Base-by-base conservation (phyloP, 805 yeast genomes). In the Pichia californica region DNA sequence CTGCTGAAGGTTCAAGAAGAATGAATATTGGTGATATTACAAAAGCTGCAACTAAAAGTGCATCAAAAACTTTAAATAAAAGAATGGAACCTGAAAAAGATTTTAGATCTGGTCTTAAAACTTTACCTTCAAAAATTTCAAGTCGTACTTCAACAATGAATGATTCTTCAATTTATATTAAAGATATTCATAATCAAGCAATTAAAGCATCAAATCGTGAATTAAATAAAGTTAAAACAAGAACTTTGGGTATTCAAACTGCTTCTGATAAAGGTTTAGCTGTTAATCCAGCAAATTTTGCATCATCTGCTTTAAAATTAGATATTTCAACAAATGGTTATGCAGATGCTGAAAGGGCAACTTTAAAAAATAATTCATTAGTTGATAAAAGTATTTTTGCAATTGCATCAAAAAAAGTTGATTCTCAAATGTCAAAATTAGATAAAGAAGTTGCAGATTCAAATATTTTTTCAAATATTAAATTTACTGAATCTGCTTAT, bases 401-500 rank as follows among this genome's bases (percentile, higher is more conserved):
- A 7, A 60, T 66, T 43, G 87, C 88, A 13, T 64, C 73, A 18
- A 58, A 61, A 48, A 75, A 74, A 40, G 83, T 81, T 7, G 67
- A 64, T 41, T 50, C 59, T 45, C 52, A 57, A 49, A 47, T 64
- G 16, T 48, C 49, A 16, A 39, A 44, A 16, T 49, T 65, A 14
- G 61, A 62, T 45, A 48, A 46, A 33, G 55, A 58, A 26, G 53
- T 53, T 11, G 43, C 57, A 7, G 44, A 53, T 23, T 49, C 54
- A 36, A 52, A 48, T 36, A 14, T 64, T 35, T 62, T 55, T 47
- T 43, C 57, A 25, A 53, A 60, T 44, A 52, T 53, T 45, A 67
- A 61, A 43, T 45, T 56, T 55, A 87, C 87, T 66, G 77, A 78
- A 50, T 74, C 75, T 50, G 97, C 96, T 2, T 71, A 83, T 42